phyloP scores from a whole-genome alignment of 345 rosid species.

The Reutealis trisperma region DNA sequence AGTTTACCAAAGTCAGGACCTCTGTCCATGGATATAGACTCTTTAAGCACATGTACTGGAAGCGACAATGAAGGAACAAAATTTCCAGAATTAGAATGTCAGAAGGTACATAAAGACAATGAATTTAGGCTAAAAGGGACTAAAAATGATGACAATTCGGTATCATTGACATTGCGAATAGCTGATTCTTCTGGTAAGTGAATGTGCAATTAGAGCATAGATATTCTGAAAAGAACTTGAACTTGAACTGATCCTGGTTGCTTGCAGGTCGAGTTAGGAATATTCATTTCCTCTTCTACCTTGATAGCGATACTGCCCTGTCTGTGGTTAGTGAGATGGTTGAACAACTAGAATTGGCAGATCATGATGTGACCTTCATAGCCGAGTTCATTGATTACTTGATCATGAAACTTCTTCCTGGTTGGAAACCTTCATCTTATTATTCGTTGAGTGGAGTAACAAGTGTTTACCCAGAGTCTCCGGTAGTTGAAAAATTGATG shows the following conservation, averaged over 20 bases:
- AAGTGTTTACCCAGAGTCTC: constrained; percentile 2
- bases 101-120: constrained; percentile 43
- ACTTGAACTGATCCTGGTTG: background rate
- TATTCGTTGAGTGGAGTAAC: constrained; percentile 15
- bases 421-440: constrained; percentile 22
- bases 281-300: constrained; percentile 67
- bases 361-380: constrained; percentile 54
- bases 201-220: background rate
- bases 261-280: constrained; percentile 63
- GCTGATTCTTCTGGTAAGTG: constrained; percentile 53
- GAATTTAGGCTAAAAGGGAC: constrained; percentile 57
- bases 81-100: constrained; percentile 48
- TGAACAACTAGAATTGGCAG: constrained; percentile 64
- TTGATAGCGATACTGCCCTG: constrained; percentile 66
- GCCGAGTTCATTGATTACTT: constrained; percentile 70
- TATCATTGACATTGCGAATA: constrained; percentile 58
- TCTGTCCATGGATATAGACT: constrained; percentile 63
- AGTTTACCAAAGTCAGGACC: constrained; percentile 53
- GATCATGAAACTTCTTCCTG: constrained; percentile 52
- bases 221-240: background rate
- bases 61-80: constrained; percentile 39
- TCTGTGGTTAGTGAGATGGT: constrained; percentile 83
- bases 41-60: constrained; percentile 42
- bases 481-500: background rate
- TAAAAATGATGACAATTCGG: constrained; percentile 41